Conservation (phyloP, 306 rosid genomes). For the Astragalus glycyphyllos region DNA sequence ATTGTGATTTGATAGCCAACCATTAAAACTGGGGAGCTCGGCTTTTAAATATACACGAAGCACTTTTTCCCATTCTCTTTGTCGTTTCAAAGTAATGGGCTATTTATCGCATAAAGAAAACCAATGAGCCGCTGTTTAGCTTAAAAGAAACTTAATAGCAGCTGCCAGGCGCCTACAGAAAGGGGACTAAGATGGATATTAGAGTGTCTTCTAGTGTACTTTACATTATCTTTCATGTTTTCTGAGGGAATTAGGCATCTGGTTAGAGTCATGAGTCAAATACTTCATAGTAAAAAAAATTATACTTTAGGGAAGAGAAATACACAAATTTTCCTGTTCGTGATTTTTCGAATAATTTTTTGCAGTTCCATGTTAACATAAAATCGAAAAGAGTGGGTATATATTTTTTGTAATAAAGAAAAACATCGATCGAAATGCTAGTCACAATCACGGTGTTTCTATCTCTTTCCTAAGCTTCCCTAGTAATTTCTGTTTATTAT, state of each 20-base stretch:
- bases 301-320: slow-evolving; percentile 8
- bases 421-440: slow-evolving; percentile 17
- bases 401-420: not conserved
- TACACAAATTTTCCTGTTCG: not conserved
- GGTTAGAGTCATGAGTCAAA: not conserved
- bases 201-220: slow-evolving; percentile 7
- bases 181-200: not conserved
- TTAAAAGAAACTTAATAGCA: not conserved
- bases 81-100: not conserved
- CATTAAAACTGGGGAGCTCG: not conserved
- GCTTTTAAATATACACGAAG: not conserved
- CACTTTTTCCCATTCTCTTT: slow-evolving; percentile 6
- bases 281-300: not conserved
- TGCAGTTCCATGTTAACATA: not conserved
- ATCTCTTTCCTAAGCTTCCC: no score
- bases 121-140: not conserved
- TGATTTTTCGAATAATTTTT: slow-evolving; percentile 19
- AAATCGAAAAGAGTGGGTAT: slow-evolving; percentile 16
- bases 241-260: slow-evolving; percentile 19
- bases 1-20: not conserved
- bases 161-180: not conserved
- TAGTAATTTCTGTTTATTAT: slow-evolving; percentile 16
- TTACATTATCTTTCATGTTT: slow-evolving; percentile 11
- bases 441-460: no score
- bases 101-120: not conserved